Evolutionary conservation across 192 early-diverging fungal genomes (phyloP).

Genomic region (Gaertneriomyces sp.): DNA sequence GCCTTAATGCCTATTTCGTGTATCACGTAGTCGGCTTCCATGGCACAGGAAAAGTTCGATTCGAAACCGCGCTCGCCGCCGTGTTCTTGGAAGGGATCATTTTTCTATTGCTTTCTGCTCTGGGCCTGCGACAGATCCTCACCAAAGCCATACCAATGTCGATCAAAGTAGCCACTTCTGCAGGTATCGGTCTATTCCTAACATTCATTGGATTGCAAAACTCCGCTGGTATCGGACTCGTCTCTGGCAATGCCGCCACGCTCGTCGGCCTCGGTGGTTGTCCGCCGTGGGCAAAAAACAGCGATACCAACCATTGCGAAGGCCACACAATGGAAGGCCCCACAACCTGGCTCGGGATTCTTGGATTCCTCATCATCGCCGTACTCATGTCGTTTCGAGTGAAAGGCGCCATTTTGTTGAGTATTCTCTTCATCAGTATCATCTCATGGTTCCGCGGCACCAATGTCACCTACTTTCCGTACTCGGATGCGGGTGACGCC

Average conservation of each 20-base stretch:
- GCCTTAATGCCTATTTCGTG: conserved; percentile 78
- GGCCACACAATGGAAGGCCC: conserved; percentile 60
- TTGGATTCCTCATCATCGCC: conserved; percentile 69
- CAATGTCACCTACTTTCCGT: conserved; percentile 70
- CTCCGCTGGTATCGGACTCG: conserved; percentile 76
- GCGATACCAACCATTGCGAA: conserved; percentile 44
- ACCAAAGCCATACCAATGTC: conserved; percentile 66
- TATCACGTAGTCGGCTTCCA: conserved; percentile 80
- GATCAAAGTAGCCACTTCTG: conserved; percentile 70
- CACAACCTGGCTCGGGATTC: conserved; percentile 54
- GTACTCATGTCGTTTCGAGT: conserved; percentile 61
- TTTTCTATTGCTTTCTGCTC: conserved; percentile 69
- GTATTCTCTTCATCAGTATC: conserved; percentile 65
- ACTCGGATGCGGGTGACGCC: conserved; percentile 57
- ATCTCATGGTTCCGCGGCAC: conserved; percentile 71
- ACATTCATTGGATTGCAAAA: conserved; percentile 75
- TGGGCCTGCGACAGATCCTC: conserved; percentile 79
- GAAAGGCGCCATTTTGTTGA: conserved; percentile 69
- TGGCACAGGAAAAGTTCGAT: conserved; percentile 71
- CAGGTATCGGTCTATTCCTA: conserved; percentile 76
- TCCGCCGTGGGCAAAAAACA: conserved; percentile 48
- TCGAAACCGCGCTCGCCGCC: conserved; percentile 65
- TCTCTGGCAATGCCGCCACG: conserved; percentile 58
- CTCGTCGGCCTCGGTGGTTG: conserved; percentile 73
- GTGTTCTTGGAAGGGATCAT: conserved; percentile 80